A percentile compares a stretch with the other conserved stretches of the same genome.
Conservation (phyloP, 1,284 basidiomycete genomes). For the Malassezia sympodialis region DNA sequence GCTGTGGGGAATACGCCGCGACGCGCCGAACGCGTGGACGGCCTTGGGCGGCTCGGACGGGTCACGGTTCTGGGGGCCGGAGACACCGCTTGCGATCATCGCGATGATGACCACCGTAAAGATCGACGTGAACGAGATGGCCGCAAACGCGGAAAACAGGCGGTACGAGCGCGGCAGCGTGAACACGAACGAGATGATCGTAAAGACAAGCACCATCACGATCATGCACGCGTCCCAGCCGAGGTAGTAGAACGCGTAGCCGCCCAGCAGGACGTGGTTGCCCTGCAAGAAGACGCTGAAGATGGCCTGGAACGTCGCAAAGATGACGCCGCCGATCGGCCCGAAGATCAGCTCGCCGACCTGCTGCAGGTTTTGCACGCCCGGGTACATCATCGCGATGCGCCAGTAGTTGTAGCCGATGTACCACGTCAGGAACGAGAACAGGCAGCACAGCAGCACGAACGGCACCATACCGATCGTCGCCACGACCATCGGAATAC, state of each 20-base stretch:
- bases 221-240: conserved; percentile 34
- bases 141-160: conserved; percentile 28
- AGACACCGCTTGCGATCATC: conserved; percentile 35
- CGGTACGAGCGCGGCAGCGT: conserved; percentile 35
- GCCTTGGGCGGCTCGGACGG: conserved; percentile 21
- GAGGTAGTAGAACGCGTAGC: conserved; percentile 29
- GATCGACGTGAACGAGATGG: conserved; percentile 37
- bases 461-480: conserved; percentile 35
- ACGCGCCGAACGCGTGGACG: conserved; percentile 28
- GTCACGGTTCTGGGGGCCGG: conserved; percentile 26
- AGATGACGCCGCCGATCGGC: conserved; percentile 20
- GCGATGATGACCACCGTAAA: conserved; percentile 31
- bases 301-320: conserved; percentile 23
- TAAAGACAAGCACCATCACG: conserved; percentile 26
- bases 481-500: conserved; percentile 30
- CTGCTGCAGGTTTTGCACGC: conserved; percentile 34
- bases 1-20: conserved; percentile 22
- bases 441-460: conserved; percentile 27
- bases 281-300: conserved; percentile 35
- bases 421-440: conserved; percentile 28
- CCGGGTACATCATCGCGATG: conserved; percentile 33
- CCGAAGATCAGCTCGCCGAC: conserved; percentile 37
- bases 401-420: conserved; percentile 29
- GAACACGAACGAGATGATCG: conserved; percentile 34
- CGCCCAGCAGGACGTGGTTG: conserved; percentile 34